A percentile compares a stretch with the other conserved stretches of the same genome.
These are phyloP conservation scores for Aspergillus sp. DNA, from an alignment of 2,329 filamentous ascomycete species.

Conservation along the genomic window DNA sequence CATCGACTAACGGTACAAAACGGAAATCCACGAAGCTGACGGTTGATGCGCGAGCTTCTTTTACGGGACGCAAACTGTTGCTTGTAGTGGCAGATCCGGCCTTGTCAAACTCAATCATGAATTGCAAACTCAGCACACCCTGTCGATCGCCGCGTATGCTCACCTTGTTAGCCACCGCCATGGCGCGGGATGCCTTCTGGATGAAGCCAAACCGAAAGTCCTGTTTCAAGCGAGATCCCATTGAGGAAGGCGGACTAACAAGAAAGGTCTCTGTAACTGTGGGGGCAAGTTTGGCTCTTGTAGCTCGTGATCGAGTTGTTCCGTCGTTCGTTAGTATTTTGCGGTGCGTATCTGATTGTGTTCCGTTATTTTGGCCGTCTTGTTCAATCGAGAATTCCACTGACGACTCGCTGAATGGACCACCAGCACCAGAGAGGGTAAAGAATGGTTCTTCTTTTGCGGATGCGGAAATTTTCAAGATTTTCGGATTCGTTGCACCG, in stretches of 20 bases:
- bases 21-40: conserved; percentile 50
- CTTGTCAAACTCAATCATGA: conserved; percentile 86
- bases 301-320: conserved; percentile 32
- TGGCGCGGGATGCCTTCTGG: conserved; percentile 83
- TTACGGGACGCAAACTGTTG: conserved; percentile 20
- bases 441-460: conserved; percentile 66
- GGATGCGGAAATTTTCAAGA: conserved; percentile 67
- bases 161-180: conserved; percentile 89
- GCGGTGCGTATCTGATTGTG: conserved; percentile 26
- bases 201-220: conserved; percentile 85
- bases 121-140: conserved; percentile 90
- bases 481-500: conserved; percentile 66
- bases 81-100: conserved; percentile 34
- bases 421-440: conserved; percentile 66
- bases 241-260: conserved; percentile 57
- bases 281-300: conserved; percentile 38
- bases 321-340: conserved; percentile 39
- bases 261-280: conserved; percentile 52
- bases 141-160: conserved; percentile 84
- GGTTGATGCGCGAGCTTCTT: conserved; percentile 24
- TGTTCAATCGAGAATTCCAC: conserved; percentile 59
- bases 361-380: conserved; percentile 24
- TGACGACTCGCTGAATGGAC: conserved; percentile 58
- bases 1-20: conserved; percentile 47
- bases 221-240: conserved; percentile 65